Evolutionary conservation across 2,329 filamentous ascomycete genomes (phyloP), one percentile per base, ranked within the genome.

Genomic region (Hirsutella thompsonii): DNA sequence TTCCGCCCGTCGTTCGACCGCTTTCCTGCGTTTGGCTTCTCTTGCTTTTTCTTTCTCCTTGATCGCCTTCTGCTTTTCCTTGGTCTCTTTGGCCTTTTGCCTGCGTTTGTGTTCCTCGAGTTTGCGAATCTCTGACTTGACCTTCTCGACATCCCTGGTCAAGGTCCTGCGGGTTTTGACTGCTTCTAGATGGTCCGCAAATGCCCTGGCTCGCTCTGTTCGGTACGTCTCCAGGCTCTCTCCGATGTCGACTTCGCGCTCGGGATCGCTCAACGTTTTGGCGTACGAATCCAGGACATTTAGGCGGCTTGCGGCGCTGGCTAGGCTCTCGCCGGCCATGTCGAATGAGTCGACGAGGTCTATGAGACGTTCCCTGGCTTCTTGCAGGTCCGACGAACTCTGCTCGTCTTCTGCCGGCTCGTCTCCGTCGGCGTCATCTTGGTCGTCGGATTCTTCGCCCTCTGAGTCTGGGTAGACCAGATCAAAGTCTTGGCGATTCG

Each of bases 261-360:
- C 58, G 36, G 50, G 50, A 20, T 62, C 52, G 3, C 69, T 48
- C 18, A 4, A 55, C 54, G 5, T 52, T 57, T 40, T 58, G 56
- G 46, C 18, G n/a, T 66, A 64, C 8, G 45, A 46, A 6, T 70
- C 59, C 3, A 73, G 57, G n/a, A 68, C 55, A n/a, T 49, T 47
- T 30, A 68, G 53, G 3, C 66, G 66, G 20, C 50, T 55, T 11
- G 49, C 38, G 2, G 54, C 52, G 38, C 45, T 55, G 5, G 34
- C 40, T 11, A 53, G 42, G 20, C 42, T 37, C 6, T 59, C 44
- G 8, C 44, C 37, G 11, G 51, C 53, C 2, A 30, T 29, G 11
- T 42, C 37, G 3, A 53, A 41, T n/a, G 53, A 20, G 21, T 42
- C 37, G 39, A 53, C 41, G 10, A 62, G 37, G 1, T 46, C 42